These are phyloP conservation scores for Cladosporium sp. DNA, from an alignment of 2,329 filamentous ascomycete genomes.

Conservation along the genomic window DNA sequence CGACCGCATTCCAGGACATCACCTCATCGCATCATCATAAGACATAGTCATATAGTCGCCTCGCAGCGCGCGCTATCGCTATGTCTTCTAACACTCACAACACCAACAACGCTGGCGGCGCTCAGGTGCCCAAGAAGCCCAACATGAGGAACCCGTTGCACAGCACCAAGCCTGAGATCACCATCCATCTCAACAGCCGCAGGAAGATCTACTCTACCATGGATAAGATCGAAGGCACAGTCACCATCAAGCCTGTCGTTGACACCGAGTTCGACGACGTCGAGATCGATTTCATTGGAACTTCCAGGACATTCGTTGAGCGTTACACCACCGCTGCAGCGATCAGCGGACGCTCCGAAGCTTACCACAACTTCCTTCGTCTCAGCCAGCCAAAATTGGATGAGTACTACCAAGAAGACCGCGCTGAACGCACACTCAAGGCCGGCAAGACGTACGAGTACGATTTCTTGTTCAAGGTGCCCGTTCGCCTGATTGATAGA, in stretches of 20 bases:
- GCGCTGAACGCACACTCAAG: conserved; percentile 48
- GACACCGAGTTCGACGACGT: conserved; percentile 61
- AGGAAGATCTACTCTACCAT: conserved; percentile 57
- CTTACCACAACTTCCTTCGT: conserved; percentile 63
- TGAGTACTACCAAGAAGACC: conserved; percentile 55
- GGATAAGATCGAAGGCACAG: conserved; percentile 59
- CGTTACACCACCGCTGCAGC: conserved; percentile 55
- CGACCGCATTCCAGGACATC: conserved; percentile 15
- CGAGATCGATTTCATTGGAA: conserved; percentile 60
- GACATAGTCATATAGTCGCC: background rate
- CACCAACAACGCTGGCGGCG: background rate
- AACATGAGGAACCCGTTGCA: conserved; percentile 27
- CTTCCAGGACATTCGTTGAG: conserved; percentile 57
- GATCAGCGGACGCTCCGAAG: conserved; percentile 56
- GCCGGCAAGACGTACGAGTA: conserved; percentile 60
- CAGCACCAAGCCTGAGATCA: conserved; percentile 43
- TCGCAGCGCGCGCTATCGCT: conserved; percentile 3
- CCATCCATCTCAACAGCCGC: conserved; percentile 44
- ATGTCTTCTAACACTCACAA: conserved; percentile 8
- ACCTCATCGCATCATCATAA: conserved; percentile 2
- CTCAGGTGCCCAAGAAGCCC: conserved; percentile 14
- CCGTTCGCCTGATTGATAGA: conserved; percentile 60
- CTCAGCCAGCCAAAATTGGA: conserved; percentile 62
- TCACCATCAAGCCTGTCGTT: conserved; percentile 51
- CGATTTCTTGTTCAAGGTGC: conserved; percentile 66